Evolutionary conservation across 2,329 filamentous ascomycete species (phyloP).

Genomic region (Fulvia fulva): DNA sequence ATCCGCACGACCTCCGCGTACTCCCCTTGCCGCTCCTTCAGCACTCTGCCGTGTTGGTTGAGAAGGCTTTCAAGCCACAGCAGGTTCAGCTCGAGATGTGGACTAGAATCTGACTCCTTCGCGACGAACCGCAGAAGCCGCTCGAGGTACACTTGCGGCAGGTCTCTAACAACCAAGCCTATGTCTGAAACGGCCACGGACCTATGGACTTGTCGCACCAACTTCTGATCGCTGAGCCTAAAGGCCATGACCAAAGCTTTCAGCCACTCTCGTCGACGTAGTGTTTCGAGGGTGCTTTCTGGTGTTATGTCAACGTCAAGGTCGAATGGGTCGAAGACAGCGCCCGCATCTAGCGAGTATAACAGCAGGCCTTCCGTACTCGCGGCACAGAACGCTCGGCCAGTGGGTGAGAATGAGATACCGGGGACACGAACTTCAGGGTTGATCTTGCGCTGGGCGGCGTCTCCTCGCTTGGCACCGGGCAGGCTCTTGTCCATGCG

Average conservation of each 20-base stretch:
- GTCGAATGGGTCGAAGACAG: constrained; percentile 93
- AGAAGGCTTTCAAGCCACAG: constrained; percentile 83
- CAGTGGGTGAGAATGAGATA: constrained; percentile 83
- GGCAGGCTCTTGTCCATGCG: constrained; percentile 75
- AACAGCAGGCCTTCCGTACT: constrained; percentile 91
- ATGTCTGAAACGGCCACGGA: constrained; percentile 73
- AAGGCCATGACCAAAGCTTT: constrained; percentile 97
- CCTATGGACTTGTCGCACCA: constrained; percentile 84
- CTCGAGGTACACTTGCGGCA: constrained; percentile 82
- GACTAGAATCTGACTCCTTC: constrained; percentile 79
- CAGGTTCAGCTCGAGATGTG: constrained; percentile 91
- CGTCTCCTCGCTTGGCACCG: constrained; percentile 82
- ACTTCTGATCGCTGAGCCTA: constrained; percentile 78
- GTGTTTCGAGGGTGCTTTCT: constrained; percentile 61
- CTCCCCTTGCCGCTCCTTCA: constrained; percentile 74
- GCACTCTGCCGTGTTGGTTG: constrained; percentile 76
- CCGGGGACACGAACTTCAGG: constrained; percentile 82
- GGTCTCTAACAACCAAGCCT: constrained; percentile 67
- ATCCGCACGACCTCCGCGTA: constrained; percentile 81
- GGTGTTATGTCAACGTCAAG: constrained; percentile 92
- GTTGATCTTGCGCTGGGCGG: constrained; percentile 68
- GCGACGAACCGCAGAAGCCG: constrained; percentile 83
- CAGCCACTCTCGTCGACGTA: constrained; percentile 76
- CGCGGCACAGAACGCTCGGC: constrained; percentile 86
- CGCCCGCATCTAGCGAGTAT: constrained; percentile 79